Evolutionary conservation across 2,329 filamentous ascomycete genomes (phyloP).

Genomic region (Grosmannia serpens): DNA sequence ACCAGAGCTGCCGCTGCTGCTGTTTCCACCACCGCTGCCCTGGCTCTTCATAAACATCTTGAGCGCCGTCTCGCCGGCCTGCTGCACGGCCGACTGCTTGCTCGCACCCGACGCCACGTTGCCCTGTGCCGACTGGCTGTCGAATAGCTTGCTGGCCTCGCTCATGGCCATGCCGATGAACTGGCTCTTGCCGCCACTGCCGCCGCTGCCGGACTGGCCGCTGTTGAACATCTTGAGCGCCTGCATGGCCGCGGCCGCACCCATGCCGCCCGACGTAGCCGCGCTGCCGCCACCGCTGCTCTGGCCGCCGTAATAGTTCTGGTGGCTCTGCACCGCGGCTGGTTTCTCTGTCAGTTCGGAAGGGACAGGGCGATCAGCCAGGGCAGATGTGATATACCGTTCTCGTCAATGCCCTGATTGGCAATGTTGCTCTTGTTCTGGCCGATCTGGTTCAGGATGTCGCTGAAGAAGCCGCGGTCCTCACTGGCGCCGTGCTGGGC

Average conservation of each 20-base stretch:
- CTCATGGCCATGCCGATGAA: conserved; percentile 81
- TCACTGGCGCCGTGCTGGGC: conserved; percentile 28
- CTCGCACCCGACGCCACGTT: conserved; percentile 46
- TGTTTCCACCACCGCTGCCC: conserved; percentile 28
- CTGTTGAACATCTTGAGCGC: conserved; percentile 66
- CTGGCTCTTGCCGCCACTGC: conserved; percentile 52
- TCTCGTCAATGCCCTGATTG: conserved; percentile 37
- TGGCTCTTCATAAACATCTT: conserved; percentile 86
- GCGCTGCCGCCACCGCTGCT: conserved; percentile 29
- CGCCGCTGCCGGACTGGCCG: conserved; percentile 28
- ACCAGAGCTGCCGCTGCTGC: conserved; percentile 36
- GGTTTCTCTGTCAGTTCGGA: not conserved
- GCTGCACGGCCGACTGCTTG: conserved; percentile 70
- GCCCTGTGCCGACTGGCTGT: conserved; percentile 42
- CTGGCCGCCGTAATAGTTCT: conserved; percentile 55
- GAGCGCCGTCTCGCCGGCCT: conserved; percentile 75
- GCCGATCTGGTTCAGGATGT: conserved; percentile 32
- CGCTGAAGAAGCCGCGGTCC: conserved; percentile 38
- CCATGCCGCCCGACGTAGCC: conserved; percentile 42
- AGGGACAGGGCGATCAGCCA: not conserved
- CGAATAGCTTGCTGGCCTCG: conserved; percentile 69
- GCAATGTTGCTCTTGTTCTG: conserved; percentile 37
- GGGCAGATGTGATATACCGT: conserved; percentile 26
- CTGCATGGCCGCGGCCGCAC: conserved; percentile 68
- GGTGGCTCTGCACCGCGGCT: conserved; percentile 64